Conservation (phyloP, 345 rosid species). For the Trapa incisa region DNA sequence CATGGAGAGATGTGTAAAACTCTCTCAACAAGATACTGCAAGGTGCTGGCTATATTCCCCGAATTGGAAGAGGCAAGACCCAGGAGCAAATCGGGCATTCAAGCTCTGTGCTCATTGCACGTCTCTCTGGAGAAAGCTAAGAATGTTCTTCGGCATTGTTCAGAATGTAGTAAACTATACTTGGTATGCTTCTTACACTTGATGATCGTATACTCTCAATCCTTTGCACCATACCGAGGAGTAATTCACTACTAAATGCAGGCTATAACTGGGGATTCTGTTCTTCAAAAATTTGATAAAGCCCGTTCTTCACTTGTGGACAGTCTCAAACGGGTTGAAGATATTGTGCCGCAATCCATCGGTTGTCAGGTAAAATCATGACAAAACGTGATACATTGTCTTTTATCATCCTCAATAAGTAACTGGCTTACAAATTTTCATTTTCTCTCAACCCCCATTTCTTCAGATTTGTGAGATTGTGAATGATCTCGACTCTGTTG, state of each 20-base stretch:
- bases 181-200: slow-evolving; percentile 30
- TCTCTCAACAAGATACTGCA: slow-evolving; percentile 57
- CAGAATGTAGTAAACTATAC: slow-evolving; percentile 87
- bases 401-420: neutral
- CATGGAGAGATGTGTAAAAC: slow-evolving; percentile 89
- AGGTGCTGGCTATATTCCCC: slow-evolving; percentile 65
- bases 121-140: slow-evolving; percentile 85
- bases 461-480: slow-evolving; percentile 74
- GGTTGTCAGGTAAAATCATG: slow-evolving; percentile 54
- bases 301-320: slow-evolving; percentile 59
- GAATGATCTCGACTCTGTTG: slow-evolving; percentile 49
- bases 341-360: slow-evolving; percentile 79
- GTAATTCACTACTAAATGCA: slow-evolving; percentile 16
- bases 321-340: slow-evolving; percentile 87
- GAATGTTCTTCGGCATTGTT: slow-evolving; percentile 76
- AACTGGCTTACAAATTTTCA: neutral
- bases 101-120: slow-evolving; percentile 84
- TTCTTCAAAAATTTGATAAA: slow-evolving; percentile 76
- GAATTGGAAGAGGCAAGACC: slow-evolving; percentile 92
- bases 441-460: neutral
- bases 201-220: neutral
- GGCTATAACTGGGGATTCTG: slow-evolving; percentile 95
- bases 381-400: neutral
- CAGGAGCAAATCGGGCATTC: slow-evolving; percentile 94
- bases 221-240: slow-evolving; percentile 1